Evolutionary conservation across 2,329 filamentous ascomycete species (phyloP), one percentile per base, ranked within the genome.

Genomic region (Colletotrichum godetiae): DNA sequence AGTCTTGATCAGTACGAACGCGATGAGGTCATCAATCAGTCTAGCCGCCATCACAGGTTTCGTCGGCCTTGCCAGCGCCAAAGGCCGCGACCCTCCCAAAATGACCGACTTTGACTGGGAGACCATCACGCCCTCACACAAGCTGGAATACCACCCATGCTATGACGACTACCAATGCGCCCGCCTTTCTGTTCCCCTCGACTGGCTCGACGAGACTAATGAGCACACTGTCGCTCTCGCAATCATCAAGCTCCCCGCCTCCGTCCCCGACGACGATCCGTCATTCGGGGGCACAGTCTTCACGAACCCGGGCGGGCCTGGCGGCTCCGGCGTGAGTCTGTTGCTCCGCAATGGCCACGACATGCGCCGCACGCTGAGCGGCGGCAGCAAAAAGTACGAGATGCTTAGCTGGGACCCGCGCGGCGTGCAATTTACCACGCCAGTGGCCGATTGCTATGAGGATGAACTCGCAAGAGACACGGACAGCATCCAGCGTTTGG

Each of bases 331-430:
- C 10, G 80, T 86, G 3, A 46, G 35, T 0, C 75, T 81, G 13
- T 37, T 82, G 6, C 76, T 81, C 8, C 3, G 5, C 1, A 52
- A 31, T 3, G 84, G 80, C n/a, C 68, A 59, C 2, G 68, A 76
- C 8, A 58, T 77, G 4, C 70, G 70, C 7, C 55, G 33, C 3
- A 65, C 42, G 67, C 60, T 35, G 80, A 81, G 42, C 7, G 42
- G 42, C 4, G 79, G 78, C 24, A 75, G 72, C 31, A 78, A 78
- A 6, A 82, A 84, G 72, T 85, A 85, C 55, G 84, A 85, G 67
- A 79, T 86, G 19, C 74, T 87, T 5, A 81, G 81, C 7, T 87
- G 85, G 74, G 86, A 87, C 74, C 85, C 86, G 0, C 81, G 86
- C 5, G 86, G 85, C 27, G 74, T 86, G 5, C 80, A 78, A 2